These are phyloP conservation scores for Clavulina sp. DNA, from an alignment of 768 basidiomycete species.

Conservation along the genomic window DNA sequence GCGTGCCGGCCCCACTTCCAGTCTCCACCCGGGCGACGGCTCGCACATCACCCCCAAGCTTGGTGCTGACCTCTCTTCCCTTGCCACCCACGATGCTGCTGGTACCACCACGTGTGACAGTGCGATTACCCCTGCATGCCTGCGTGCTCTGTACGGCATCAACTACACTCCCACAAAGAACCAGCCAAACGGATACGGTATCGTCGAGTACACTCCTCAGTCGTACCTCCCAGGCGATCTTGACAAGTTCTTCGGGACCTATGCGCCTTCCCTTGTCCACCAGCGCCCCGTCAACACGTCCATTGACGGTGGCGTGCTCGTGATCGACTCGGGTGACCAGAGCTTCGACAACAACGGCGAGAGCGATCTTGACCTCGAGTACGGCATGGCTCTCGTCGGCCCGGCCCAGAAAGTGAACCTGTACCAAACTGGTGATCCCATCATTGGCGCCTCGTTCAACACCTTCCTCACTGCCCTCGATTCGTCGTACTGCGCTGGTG, in stretches of 20 bases:
- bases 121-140: not conserved
- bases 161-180: conserved; percentile 15
- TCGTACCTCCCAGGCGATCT: conserved; percentile 27
- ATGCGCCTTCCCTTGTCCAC: conserved; percentile 25
- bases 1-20: not conserved
- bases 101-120: not conserved
- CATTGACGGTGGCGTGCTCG: conserved; percentile 13
- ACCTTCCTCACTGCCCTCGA: conserved; percentile 21
- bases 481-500: conserved; percentile 20
- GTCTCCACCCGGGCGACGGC: not conserved
- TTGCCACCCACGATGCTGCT: not conserved
- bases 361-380: conserved; percentile 44
- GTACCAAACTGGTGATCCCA: conserved; percentile 20
- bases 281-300: conserved; percentile 21
- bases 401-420: conserved; percentile 17
- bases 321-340: not conserved
- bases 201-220: conserved; percentile 33
- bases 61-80: not conserved
- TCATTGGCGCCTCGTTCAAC: conserved; percentile 13
- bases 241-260: conserved; percentile 16
- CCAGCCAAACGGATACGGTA: not conserved
- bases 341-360: conserved; percentile 29
- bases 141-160: conserved; percentile 2
- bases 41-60: not conserved
- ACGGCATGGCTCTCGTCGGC: conserved; percentile 18